A percentile compares a stretch with the other conserved stretches of the same genome.
Evolutionary conservation across 1,284 basidiomycete species (phyloP).

Genomic region (Pseudozyma sp.): DNA sequence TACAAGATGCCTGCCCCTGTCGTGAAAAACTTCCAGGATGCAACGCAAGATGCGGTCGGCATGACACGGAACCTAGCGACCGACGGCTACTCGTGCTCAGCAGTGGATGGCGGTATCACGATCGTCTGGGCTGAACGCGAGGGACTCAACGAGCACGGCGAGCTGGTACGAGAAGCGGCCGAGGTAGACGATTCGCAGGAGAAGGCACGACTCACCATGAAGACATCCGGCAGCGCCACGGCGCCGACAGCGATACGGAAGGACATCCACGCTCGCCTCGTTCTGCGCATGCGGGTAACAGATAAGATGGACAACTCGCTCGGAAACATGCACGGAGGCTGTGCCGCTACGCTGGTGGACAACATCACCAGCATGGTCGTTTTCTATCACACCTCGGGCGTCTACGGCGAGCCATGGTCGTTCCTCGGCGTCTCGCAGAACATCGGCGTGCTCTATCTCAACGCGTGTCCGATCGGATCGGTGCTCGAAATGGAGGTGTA

Average conservation of each 20-base stretch:
- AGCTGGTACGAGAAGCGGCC: slow-evolving; percentile 34
- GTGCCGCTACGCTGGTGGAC: slow-evolving; percentile 55
- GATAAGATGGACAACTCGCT: slow-evolving; percentile 57
- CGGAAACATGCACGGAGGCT: slow-evolving; percentile 61
- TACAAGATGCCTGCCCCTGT: slow-evolving; percentile 32
- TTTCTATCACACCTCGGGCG: slow-evolving; percentile 52
- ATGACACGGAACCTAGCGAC: slow-evolving; percentile 32
- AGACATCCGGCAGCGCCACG: slow-evolving; percentile 19
- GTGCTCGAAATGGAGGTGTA: slow-evolving; percentile 62
- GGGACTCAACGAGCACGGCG: slow-evolving; percentile 33
- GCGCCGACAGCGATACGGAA: slow-evolving; percentile 26
- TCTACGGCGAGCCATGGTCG: slow-evolving; percentile 52
- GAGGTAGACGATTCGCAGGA: slow-evolving; percentile 34
- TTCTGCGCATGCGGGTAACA: slow-evolving; percentile 51
- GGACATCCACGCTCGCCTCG: slow-evolving; percentile 40
- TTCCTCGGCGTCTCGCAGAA: slow-evolving; percentile 65
- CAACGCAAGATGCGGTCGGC: slow-evolving; percentile 45
- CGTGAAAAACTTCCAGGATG: slow-evolving; percentile 38
- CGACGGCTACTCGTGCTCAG: slow-evolving; percentile 36
- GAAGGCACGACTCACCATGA: slow-evolving; percentile 25
- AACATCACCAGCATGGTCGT: slow-evolving; percentile 51
- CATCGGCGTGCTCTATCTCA: slow-evolving; percentile 60
- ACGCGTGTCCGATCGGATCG: slow-evolving; percentile 51
- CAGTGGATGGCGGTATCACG: slow-evolving; percentile 33
- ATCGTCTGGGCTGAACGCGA: slow-evolving; percentile 35